Evolutionary conservation across 208 protist species (phyloP).

Genomic region (Trypanosoma boissoni): DNA sequence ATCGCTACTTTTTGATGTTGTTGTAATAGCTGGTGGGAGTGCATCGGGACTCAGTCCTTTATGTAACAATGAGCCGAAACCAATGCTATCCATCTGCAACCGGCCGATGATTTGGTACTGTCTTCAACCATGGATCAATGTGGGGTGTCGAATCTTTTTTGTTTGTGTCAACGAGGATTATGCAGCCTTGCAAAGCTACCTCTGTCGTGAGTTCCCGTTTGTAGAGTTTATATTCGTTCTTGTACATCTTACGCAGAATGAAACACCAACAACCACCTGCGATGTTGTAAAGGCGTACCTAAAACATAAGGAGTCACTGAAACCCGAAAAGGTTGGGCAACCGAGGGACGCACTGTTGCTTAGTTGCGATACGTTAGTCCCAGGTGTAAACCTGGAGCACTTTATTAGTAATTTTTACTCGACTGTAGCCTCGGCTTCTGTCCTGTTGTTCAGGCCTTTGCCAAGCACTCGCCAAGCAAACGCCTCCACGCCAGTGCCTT

Average conservation of each 20-base stretch:
- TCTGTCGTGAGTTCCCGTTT: slow-evolving; percentile 46
- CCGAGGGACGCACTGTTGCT: slow-evolving; percentile 70
- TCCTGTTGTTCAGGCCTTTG: slow-evolving; percentile 60
- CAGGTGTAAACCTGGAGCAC: slow-evolving; percentile 60
- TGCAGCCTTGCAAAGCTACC: slow-evolving; percentile 53
- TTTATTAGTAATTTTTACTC: slow-evolving; percentile 78
- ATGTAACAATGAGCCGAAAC: slow-evolving; percentile 56
- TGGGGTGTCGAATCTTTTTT: slow-evolving; percentile 73
- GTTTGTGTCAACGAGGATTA: slow-evolving; percentile 72
- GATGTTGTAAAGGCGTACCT: slow-evolving; percentile 74
- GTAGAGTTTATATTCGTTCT: slow-evolving; percentile 71
- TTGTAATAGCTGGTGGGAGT: slow-evolving; percentile 76
- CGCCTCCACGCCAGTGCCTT: slow-evolving; percentile 5
- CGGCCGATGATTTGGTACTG: slow-evolving; percentile 84
- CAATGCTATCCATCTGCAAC: slow-evolving; percentile 73
- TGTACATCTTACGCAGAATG: slow-evolving; percentile 45
- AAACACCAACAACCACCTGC: slow-evolving; percentile 61
- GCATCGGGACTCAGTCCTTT: slow-evolving; percentile 51
- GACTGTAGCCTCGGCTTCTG: slow-evolving; percentile 60
- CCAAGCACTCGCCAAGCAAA: not conserved
- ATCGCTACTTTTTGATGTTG: slow-evolving; percentile 59
- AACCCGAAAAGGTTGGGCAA: slow-evolving; percentile 20
- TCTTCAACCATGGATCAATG: slow-evolving; percentile 65
- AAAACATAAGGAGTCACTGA: slow-evolving; percentile 65
- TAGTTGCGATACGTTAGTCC: slow-evolving; percentile 79